These are phyloP conservation scores for Kwoniella sp. DNA, from an alignment of 768 basidiomycete genomes.

Conservation along the genomic window DNA sequence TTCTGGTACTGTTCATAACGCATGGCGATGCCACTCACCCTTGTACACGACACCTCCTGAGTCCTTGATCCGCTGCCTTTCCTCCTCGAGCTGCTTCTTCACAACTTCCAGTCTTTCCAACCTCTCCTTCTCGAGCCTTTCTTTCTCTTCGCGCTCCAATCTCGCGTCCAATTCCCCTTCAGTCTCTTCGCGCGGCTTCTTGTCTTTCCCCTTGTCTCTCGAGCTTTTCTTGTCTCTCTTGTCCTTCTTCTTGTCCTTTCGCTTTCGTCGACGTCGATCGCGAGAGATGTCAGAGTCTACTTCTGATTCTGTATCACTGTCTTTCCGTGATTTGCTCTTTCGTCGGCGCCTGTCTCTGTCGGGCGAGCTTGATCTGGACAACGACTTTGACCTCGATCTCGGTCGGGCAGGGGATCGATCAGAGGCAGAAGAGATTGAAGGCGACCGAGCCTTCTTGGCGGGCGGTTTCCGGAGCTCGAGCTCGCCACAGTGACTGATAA, in stretches of 20 bases:
- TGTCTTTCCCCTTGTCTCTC: constrained; percentile 52
- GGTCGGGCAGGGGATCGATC: constrained; percentile 14
- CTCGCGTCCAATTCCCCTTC: constrained; percentile 53
- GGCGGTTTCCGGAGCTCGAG: constrained; percentile 67
- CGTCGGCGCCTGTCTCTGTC: constrained; percentile 18
- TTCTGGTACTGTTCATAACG: neutral
- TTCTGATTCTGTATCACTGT: constrained; percentile 15
- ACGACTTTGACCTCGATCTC: neutral
- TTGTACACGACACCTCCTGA: constrained; percentile 51
- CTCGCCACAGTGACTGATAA: constrained; percentile 79
- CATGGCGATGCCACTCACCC: constrained; percentile 31
- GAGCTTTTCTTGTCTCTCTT: constrained; percentile 56
- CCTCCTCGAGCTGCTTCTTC: constrained; percentile 39
- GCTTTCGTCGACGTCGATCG: constrained; percentile 58
- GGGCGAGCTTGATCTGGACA: constrained; percentile 33
- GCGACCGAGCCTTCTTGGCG: constrained; percentile 20
- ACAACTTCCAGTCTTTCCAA: constrained; percentile 36
- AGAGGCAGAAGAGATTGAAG: constrained; percentile 9
- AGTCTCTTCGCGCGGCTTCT: constrained; percentile 43
- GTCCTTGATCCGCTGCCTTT: constrained; percentile 31
- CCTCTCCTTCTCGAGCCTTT: constrained; percentile 40
- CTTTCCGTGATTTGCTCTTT: constrained; percentile 13
- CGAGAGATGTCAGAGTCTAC: constrained; percentile 17
- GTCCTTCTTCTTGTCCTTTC: constrained; percentile 54
- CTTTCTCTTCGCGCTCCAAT: constrained; percentile 55